phyloP scores from a whole-genome alignment of 2,329 filamentous ascomycete genomes.

The Elsinoe ampelina region DNA sequence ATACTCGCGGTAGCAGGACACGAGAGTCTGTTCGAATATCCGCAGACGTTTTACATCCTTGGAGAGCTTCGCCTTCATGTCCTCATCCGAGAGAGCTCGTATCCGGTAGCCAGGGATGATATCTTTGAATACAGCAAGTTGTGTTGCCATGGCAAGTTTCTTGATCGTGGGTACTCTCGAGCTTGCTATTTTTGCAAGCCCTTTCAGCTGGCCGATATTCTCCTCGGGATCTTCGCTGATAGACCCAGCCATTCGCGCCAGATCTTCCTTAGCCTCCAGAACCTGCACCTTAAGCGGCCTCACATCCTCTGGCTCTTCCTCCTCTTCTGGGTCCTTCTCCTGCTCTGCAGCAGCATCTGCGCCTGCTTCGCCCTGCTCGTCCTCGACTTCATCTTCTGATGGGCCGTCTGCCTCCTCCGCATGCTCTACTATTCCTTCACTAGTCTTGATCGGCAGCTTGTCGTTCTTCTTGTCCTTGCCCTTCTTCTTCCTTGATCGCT shows the following conservation, averaged over 20 bases:
- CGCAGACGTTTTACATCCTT: constrained; percentile 81
- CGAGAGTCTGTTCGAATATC: constrained; percentile 76
- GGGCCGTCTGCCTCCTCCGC: constrained; percentile 40
- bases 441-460: constrained; percentile 76
- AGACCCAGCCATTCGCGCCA: constrained; percentile 69
- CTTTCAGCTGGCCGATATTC: constrained; percentile 69
- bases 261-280: constrained; percentile 77
- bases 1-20: constrained; percentile 77
- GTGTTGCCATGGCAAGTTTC: constrained; percentile 78
- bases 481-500: constrained; percentile 66
- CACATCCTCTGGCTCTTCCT: constrained; percentile 50
- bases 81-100: constrained; percentile 66
- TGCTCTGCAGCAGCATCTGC: constrained; percentile 42
- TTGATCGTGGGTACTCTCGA: constrained; percentile 64
- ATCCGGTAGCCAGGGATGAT: constrained; percentile 95
- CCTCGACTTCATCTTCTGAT: constrained; percentile 27
- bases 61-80: constrained; percentile 69
- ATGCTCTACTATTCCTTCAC: constrained; percentile 62
- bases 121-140: constrained; percentile 87
- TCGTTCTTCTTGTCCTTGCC: constrained; percentile 67
- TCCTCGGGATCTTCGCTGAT: constrained; percentile 93
- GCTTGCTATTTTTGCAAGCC: constrained; percentile 62
- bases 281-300: constrained; percentile 69
- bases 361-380: constrained; percentile 45
- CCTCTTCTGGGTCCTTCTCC: constrained; percentile 48